Evolutionary conservation across 2,329 filamentous ascomycete species (phyloP), one percentile per base, ranked within the genome.

Genomic region (Aspergillus calidoustus): DNA sequence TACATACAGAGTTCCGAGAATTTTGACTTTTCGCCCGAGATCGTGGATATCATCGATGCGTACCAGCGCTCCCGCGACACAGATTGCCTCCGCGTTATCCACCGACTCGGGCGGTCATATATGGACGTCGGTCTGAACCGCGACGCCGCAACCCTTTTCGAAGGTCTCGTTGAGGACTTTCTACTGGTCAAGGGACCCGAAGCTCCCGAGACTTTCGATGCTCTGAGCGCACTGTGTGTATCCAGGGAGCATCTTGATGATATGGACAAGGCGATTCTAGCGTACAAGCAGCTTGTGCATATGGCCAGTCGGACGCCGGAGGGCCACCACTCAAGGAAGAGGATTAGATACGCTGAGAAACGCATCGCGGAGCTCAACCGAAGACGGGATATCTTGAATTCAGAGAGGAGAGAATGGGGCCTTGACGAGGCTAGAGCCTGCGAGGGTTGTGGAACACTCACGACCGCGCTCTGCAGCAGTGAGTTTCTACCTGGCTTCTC

Each of bases 141-240:
- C 30, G 71, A 74, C 51, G 72, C 72, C 0, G 66, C 67, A 19
- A 61, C 68, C 8, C 52, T 74, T 3, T 73, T 73, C 38, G 64
- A 73, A 47, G 57, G 56, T 4, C 55, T 74, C 3, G 65, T 73
- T 17, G 71, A 74, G 22, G 71, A 73, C 22, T 71, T 69, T 23
- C 55, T 67, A n/a, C 64, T 61, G 8, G 63, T 67, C 6, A 71
- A 68, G 25, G 71, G 69, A 7, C 59, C 64, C 2, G 68, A 73
- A 50, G 70, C 70, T 3, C 57, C 65, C 1, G 72, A 74, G 30
- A 72, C 71, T 7, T 73, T 71, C 34, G 68, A 73, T 56, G 71
- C 72, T 1, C 67, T 74, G 11, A 74, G 71, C 48, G 70, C 71
- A 7, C 64, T 74, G 5, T 73, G 71, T 51, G 68, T 73, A 4